Conservation (phyloP, 441 rosid genomes). For the Erodium texanum region DNA sequence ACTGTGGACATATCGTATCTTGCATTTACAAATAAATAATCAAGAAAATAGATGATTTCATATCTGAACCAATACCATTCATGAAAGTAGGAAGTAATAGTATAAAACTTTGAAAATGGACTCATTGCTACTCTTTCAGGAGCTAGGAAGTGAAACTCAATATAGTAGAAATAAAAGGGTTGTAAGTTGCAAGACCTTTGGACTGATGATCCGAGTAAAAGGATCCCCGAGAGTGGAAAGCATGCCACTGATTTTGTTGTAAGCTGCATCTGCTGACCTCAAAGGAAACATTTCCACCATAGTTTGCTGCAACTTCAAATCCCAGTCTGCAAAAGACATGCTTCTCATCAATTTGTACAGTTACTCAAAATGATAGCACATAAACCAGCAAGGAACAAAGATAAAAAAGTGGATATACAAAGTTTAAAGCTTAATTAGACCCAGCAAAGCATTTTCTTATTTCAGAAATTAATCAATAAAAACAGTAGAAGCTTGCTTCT, state of each 20-base stretch:
- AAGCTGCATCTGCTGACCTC: conserved; percentile 76
- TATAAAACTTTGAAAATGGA: neutral
- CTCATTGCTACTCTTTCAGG: neutral
- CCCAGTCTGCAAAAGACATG: conserved; percentile 58
- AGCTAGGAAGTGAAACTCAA: neutral
- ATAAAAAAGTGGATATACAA: neutral
- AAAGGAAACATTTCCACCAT: conserved; percentile 89
- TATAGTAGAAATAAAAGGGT: neutral
- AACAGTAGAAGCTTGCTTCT: neutral
- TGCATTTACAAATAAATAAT: neutral
- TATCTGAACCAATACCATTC: neutral
- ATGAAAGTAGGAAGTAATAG: neutral
- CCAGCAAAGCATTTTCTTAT: neutral
- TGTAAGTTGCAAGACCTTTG: conserved; percentile 44
- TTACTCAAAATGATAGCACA: neutral
- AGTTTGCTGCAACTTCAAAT: conserved; percentile 72
- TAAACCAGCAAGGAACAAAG: neutral
- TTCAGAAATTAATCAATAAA: neutral
- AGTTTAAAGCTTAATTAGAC: neutral
- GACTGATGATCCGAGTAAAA: conserved; percentile 77
- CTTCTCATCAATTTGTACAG: neutral
- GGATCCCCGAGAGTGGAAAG: conserved; percentile 94
- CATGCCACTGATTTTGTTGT: conserved; percentile 62
- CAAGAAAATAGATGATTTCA: neutral
- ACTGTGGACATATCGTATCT: neutral